Base-by-base conservation (phyloP, 768 basidiomycete genomes). In the Leccinum sublutescens region DNA sequence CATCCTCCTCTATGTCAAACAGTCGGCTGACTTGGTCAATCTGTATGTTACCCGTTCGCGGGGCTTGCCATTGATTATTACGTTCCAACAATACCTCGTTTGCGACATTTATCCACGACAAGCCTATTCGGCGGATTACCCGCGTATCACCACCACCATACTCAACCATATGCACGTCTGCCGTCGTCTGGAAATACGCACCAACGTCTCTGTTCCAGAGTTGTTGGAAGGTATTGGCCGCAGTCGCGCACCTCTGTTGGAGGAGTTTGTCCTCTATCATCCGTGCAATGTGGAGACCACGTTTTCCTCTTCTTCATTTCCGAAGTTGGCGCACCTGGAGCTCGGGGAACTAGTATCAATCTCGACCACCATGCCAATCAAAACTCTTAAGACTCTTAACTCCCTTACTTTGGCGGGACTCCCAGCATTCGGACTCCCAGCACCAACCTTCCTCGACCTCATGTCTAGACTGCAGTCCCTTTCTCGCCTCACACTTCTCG, bases 91-190 rank as follows among this genome's bases (percentile, higher is more conserved):
- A 23, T 61, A 70, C 31, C 58, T 62, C 38, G 55, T 62, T 36
- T 70, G 55, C 43, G 65, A 62, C 31, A 27, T 58, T 11, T 62
- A 63, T 52, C 67, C 60, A 52, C 65, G 58, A n/a, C 65, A 63
- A 56, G 51, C 56, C n/a, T 53, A 58, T 43, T 59, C 60, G 1
- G 40, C 60, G 51, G 70, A 73, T 29, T 72, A 66, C 48, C 17
- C 40, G 27, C 70, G 65, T 25, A 62, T 71, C 49, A 58, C 54
- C 7, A 31, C 59, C 45, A 72, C 62, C 36, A 72, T 71, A 59
- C 70, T 71, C 51, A 38, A 58, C 3, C 72, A 72, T 38, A 56
- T 71, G 21, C 67, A 72, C 40, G 31, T 64, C 5, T 71, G 70
- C 55, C 64, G 63, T 50, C 63, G 54, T 21, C 60, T 71, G 55